A percentile compares a stretch with the other conserved stretches of the same genome.
Evolutionary conservation across 768 basidiomycete species (phyloP).

Genomic region (Galerina sulciceps): DNA sequence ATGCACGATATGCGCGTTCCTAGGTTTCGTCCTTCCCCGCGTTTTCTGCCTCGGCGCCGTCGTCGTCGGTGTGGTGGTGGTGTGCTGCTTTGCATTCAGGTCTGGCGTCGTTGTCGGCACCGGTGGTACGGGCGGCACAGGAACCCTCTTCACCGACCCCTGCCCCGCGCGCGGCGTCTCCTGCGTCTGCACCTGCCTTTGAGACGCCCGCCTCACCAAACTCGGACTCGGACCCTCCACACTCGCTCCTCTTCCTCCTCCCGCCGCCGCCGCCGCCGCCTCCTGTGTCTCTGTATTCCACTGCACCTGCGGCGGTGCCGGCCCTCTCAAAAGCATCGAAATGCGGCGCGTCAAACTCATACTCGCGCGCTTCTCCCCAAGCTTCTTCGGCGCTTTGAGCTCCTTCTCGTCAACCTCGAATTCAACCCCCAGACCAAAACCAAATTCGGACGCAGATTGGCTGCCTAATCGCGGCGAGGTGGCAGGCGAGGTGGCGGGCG

Average conservation of each 20-base stretch:
- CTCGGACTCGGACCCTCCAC: background rate
- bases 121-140: too few relatives aligned
- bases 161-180: too few relatives aligned
- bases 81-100: background rate
- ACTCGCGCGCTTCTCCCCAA: conserved; percentile 10
- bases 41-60: background rate
- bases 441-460: too few relatives aligned
- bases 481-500: background rate
- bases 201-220: too few relatives aligned
- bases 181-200: too few relatives aligned
- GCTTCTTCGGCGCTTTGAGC: background rate
- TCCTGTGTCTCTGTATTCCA: background rate
- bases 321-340: conserved; percentile 5
- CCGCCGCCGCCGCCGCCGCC: background rate
- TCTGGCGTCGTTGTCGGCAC: background rate
- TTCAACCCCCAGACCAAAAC: background rate
- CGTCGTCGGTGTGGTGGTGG: background rate
- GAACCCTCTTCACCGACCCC: too few relatives aligned
- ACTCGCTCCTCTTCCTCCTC: too few relatives aligned
- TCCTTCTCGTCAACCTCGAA: background rate
- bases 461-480: background rate
- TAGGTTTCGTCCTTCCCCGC: background rate
- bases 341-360: conserved; percentile 1
- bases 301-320: background rate
- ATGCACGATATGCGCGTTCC: conserved; percentile 21